These are phyloP conservation scores for Buddleja alternifolia DNA, from an alignment of 257 asterid species.

Conservation along the genomic window DNA sequence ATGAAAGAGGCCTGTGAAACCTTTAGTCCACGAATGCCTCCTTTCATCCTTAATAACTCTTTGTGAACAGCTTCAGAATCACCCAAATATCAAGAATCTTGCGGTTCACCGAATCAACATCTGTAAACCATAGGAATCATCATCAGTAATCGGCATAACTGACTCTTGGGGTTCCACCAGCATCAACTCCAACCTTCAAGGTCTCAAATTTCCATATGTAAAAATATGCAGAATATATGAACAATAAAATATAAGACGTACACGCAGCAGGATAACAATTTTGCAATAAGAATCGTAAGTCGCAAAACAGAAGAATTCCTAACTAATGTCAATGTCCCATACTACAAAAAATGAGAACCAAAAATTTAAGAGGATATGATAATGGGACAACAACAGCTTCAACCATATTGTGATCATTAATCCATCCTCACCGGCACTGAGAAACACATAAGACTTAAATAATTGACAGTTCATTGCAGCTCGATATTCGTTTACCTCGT, in stretches of 20 bases:
- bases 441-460: not conserved
- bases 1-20: slow-evolving; percentile 76
- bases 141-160: slow-evolving; percentile 1
- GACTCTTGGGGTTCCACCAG: slow-evolving; percentile 16
- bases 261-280: not conserved
- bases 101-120: slow-evolving; percentile 20
- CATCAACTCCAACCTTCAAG: slow-evolving; percentile 14
- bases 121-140: slow-evolving; percentile 30
- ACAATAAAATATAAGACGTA: slow-evolving; percentile 14
- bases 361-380: not conserved
- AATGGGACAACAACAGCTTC: not conserved
- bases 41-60: slow-evolving; percentile 75
- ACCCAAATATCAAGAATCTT: slow-evolving; percentile 33
- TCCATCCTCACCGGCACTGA: not conserved
- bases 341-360: slow-evolving; percentile 9
- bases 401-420: slow-evolving; percentile 4
- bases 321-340: slow-evolving; percentile 5
- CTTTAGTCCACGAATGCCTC: slow-evolving; percentile 74
- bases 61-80: slow-evolving; percentile 36
- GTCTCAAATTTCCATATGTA: not conserved
- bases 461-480: slow-evolving; percentile 7
- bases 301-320: slow-evolving; percentile 18
- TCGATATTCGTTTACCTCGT: slow-evolving; percentile 16
- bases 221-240: not conserved
- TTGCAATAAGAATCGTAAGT: slow-evolving; percentile 22